These are phyloP conservation scores for Tulasnella sp. DNA, from an alignment of 768 basidiomycete species.

Conservation along the genomic window DNA sequence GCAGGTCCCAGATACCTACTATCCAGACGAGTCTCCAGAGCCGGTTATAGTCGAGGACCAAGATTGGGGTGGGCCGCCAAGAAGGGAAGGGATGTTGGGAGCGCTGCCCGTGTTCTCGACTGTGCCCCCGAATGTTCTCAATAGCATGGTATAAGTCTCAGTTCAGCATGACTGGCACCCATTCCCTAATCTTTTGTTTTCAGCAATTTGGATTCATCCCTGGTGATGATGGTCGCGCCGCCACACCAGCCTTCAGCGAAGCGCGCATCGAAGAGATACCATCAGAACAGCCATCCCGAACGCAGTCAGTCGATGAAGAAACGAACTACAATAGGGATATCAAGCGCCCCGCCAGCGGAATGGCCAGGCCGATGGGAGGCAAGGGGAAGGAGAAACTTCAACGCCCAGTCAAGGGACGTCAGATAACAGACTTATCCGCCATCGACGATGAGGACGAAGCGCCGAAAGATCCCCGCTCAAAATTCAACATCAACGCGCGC, in stretches of 20 bases:
- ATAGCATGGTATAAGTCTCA: background rate
- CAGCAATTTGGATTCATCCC: background rate
- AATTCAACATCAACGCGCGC: no score
- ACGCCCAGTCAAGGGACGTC: background rate
- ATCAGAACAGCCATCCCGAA: background rate
- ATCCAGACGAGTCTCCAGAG: slow-evolving; percentile 7
- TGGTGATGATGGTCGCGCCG: background rate
- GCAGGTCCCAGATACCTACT: background rate
- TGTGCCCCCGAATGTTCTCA: background rate
- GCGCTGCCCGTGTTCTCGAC: background rate
- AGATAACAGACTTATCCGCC: background rate
- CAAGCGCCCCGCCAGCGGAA: background rate
- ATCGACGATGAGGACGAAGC: background rate
- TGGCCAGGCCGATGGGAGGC: background rate
- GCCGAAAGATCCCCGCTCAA: background rate
- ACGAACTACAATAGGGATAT: background rate
- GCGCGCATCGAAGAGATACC: slow-evolving; percentile 14
- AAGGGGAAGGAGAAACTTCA: background rate
- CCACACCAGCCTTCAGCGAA: background rate
- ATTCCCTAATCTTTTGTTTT: no score
- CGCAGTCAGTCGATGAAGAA: background rate
- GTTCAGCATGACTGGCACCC: background rate
- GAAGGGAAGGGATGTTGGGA: background rate
- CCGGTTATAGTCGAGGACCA: background rate
- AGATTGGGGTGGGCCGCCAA: background rate